phyloP scores from a whole-genome alignment of 768 basidiomycete species.

The Tricholoma furcatifolium region DNA sequence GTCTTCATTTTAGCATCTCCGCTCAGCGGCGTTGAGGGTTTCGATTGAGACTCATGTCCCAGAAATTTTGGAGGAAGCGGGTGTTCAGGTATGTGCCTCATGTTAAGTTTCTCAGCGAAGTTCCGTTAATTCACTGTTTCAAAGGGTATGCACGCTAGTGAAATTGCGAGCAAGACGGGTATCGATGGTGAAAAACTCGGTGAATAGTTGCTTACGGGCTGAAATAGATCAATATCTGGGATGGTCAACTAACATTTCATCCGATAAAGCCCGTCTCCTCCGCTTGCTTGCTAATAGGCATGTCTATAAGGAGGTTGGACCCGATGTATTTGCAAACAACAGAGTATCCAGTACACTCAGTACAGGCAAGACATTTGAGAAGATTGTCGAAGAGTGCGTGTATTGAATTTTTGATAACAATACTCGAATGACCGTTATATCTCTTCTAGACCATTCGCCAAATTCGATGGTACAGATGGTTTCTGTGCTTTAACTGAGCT shows the following conservation, averaged over 20 bases:
- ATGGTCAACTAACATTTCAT: not conserved
- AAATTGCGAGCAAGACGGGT: too few species aligned
- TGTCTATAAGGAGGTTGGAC: too few species aligned
- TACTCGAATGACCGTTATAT: not conserved
- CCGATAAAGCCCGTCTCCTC: constrained; percentile 26
- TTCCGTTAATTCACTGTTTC: too few species aligned
- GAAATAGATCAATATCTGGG: not conserved
- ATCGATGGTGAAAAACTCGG: constrained; percentile 36
- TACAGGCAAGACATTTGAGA: constrained; percentile 26
- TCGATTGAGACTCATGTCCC: constrained; percentile 23
- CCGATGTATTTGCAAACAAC: too few species aligned
- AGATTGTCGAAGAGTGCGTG: constrained; percentile 25
- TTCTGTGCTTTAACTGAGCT: constrained; percentile 23
- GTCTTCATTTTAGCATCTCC: constrained; percentile 17
- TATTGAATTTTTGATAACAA: not conserved
- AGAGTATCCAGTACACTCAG: constrained; percentile 29
- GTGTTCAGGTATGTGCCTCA: constrained; percentile 21
- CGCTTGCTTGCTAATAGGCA: too few species aligned
- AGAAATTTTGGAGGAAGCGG: constrained; percentile 32
- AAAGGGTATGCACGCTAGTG: constrained; percentile 37
- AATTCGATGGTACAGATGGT: constrained; percentile 26
- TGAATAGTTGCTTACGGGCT: constrained; percentile 12
- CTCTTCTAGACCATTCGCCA: constrained; percentile 20
- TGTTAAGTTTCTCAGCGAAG: not conserved
- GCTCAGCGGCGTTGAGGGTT: too few species aligned